A percentile compares a stretch with the other conserved stretches of the same genome.
phyloP scores from a whole-genome alignment of 108 stramenopile species.

The Stephanodiscus triporus region DNA sequence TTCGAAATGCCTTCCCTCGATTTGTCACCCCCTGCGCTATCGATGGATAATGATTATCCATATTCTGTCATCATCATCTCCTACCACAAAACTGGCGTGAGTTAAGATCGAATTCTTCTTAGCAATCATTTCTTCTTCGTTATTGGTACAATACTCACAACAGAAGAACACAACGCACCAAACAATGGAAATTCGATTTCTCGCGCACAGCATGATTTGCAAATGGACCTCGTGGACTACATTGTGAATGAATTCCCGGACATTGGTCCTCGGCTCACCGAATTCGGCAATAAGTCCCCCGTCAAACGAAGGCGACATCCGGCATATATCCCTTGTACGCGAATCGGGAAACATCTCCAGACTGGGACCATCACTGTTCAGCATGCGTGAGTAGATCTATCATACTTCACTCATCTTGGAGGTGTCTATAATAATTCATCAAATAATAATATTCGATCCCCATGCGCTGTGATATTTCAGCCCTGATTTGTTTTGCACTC shows the following conservation, averaged over 20 bases:
- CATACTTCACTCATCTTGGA: not conserved
- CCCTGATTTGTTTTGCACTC: slow-evolving; percentile 26
- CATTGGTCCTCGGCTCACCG: not conserved
- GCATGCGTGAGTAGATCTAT: slow-evolving; percentile 9
- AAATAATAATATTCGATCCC: not conserved
- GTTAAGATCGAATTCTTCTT: not conserved
- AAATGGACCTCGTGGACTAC: slow-evolving; percentile 13
- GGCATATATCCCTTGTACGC: not conserved
- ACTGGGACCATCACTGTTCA: slow-evolving; percentile 10
- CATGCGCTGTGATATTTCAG: not conserved
- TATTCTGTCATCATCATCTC: slow-evolving; percentile 11
- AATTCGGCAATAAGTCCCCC: slow-evolving; percentile 4
- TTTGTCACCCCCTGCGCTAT: not conserved
- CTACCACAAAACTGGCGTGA: slow-evolving; percentile 20
- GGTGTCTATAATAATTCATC: not conserved
- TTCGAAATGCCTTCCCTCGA: not conserved
- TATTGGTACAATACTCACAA: not conserved
- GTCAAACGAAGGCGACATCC: slow-evolving; percentile 3
- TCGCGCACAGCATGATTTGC: slow-evolving; percentile 9
- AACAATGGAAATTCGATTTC: not conserved
- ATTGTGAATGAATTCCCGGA: not conserved
- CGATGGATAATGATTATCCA: not conserved
- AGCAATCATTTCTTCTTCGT: not conserved
- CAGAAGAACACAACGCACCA: not conserved
- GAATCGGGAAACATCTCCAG: not conserved